Evolutionary conservation across 2,329 filamentous ascomycete species (phyloP).

Genomic region (Chaetomium strumarium): DNA sequence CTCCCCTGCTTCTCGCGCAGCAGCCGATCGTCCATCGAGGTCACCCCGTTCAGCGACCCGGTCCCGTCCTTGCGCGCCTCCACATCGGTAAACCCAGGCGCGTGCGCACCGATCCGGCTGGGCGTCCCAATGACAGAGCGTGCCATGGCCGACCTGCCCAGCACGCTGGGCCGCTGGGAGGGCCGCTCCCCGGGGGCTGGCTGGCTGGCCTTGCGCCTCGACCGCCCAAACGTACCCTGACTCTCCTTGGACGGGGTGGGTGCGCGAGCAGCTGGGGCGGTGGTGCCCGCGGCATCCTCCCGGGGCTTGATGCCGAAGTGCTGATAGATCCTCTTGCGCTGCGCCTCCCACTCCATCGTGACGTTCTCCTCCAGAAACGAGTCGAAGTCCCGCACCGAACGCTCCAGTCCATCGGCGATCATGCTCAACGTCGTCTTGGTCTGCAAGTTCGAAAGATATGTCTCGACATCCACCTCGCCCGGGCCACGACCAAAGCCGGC

Average conservation of each 20-base stretch:
- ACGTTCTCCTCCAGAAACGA: conserved; percentile 91
- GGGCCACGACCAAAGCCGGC: conserved; percentile 28
- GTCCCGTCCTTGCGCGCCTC: conserved; percentile 50
- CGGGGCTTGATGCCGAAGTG: conserved; percentile 81
- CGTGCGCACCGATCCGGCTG: conserved; percentile 59
- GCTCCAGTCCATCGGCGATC: conserved; percentile 84
- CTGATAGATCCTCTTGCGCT: conserved; percentile 87
- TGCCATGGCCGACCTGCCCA: conserved; percentile 61
- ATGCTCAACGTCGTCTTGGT: conserved; percentile 87
- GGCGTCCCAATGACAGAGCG: conserved; percentile 84
- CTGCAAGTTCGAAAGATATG: conserved; percentile 79
- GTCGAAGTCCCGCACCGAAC: conserved; percentile 88
- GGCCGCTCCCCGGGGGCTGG: conserved; percentile 27
- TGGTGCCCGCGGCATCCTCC: conserved; percentile 36
- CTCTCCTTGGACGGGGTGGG: conserved; percentile 38
- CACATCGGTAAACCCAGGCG: conserved; percentile 62
- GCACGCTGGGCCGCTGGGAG: conserved; percentile 48
- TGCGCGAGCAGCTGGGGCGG: conserved; percentile 12
- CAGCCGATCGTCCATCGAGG: conserved; percentile 65
- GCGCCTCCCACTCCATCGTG: conserved; percentile 91
- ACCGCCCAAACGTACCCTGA: conserved; percentile 55
- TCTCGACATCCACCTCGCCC: conserved; percentile 62
- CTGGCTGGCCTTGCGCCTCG: conserved; percentile 43
- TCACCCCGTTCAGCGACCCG: conserved; percentile 40
- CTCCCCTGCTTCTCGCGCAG: conserved; percentile 77